phyloP scores from a whole-genome alignment of 2,329 filamentous ascomycete genomes.

The Daldinia sp. region DNA sequence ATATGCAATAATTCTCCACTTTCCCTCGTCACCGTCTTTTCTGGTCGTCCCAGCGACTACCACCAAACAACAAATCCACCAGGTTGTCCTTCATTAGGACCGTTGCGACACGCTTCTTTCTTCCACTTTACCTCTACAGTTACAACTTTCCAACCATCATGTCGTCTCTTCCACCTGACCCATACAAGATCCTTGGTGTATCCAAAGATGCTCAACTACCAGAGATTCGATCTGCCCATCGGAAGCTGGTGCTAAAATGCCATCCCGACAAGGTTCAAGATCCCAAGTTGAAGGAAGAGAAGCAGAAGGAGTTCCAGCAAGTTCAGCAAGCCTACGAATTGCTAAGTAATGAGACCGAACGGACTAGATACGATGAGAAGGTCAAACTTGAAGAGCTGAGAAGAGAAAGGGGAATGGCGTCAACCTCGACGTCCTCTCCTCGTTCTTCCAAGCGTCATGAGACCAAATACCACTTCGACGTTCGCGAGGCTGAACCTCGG shows the following conservation, averaged over 20 bases:
- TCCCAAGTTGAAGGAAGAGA: slow-evolving; percentile 78
- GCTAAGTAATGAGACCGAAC: slow-evolving; percentile 80
- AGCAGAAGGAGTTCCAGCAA: slow-evolving; percentile 89
- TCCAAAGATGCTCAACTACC: slow-evolving; percentile 75
- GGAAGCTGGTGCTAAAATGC: slow-evolving; percentile 87
- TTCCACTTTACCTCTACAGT: slow-evolving; percentile 10
- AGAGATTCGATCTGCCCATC: slow-evolving; percentile 82
- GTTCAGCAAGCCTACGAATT: slow-evolving; percentile 95
- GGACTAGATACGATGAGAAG: slow-evolving; percentile 82
- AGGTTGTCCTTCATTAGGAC: slow-evolving; percentile 18
- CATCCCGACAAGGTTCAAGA: slow-evolving; percentile 94
- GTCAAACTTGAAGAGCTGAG: slow-evolving; percentile 74
- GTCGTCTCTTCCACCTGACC: slow-evolving; percentile 73
- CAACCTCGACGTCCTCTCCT: slow-evolving; percentile 60
- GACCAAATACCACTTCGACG: slow-evolving; percentile 57
- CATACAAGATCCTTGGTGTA: slow-evolving; percentile 82
- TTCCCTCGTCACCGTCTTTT: slow-evolving; percentile 44
- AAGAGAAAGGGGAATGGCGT: slow-evolving; percentile 61
- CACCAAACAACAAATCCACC: slow-evolving; percentile 37
- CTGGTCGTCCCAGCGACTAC: slow-evolving; percentile 43
- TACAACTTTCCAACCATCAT: slow-evolving; percentile 52
- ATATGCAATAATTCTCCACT: slow-evolving; percentile 46
- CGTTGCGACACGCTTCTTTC: slow-evolving; percentile 29
- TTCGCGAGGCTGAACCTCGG: slow-evolving; percentile 65
- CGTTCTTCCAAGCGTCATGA: slow-evolving; percentile 55